Conservation (phyloP, 179 eudicot genomes). For the Spergularia azorica region DNA sequence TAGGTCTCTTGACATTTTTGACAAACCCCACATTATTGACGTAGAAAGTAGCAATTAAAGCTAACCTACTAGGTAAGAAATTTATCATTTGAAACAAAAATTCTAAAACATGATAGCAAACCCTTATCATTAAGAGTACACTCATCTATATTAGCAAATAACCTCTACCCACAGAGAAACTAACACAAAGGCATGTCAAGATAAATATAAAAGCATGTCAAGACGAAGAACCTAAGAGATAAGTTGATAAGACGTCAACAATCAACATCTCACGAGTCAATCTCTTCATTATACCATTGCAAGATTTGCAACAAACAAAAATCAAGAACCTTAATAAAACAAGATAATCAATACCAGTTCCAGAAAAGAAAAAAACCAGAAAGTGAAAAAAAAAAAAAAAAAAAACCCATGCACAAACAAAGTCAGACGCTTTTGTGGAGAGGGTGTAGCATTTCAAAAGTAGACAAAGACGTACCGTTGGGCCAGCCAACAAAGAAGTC, state of each 20-base stretch:
- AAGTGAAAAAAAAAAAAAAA: background rate
- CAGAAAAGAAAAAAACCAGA: background rate
- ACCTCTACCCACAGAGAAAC: too few relatives aligned
- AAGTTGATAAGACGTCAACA: background rate
- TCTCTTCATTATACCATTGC: background rate
- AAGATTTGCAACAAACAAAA: background rate
- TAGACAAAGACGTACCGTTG: constrained; percentile 34
- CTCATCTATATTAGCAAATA: too few relatives aligned
- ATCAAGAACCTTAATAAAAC: background rate
- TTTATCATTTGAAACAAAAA: too few relatives aligned
- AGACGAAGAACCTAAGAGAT: too few relatives aligned
- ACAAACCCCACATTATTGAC: background rate
- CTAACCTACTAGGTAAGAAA: too few relatives aligned
- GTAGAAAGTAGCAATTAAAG: background rate
- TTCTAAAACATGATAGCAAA: too few relatives aligned
- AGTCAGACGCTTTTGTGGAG: background rate
- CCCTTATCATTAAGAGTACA: too few relatives aligned
- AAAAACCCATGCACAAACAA: background rate
- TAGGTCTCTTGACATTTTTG: background rate
- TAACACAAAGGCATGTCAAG: too few relatives aligned
- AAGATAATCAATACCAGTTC: background rate
- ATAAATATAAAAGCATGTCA: too few relatives aligned
- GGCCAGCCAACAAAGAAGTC: constrained; percentile 58
- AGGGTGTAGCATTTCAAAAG: background rate
- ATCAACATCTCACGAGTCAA: background rate